Percentiles rank a stretch among this genome's conserved stretches.
phyloP scores from a whole-genome alignment of 1,284 basidiomycete species.

The Fomitopsis palustris region DNA sequence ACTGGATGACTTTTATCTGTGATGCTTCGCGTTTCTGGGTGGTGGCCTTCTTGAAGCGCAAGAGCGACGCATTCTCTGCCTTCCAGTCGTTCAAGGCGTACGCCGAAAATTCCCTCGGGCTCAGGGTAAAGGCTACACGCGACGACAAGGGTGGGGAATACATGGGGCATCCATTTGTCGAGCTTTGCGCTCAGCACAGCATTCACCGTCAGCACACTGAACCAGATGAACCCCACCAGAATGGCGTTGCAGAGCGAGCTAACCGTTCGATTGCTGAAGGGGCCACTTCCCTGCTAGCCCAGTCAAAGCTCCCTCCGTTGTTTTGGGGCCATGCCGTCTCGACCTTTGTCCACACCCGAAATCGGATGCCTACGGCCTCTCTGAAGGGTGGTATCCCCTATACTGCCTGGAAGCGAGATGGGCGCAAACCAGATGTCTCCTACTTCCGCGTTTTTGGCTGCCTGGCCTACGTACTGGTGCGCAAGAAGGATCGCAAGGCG shows the following conservation, averaged over 20 bases:
- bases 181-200: constrained; percentile 23
- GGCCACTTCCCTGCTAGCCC: constrained; percentile 15
- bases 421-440: constrained; percentile 10
- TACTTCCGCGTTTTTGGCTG: constrained; percentile 20
- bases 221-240: constrained; percentile 28
- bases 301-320: constrained; percentile 20
- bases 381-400: too few relatives aligned
- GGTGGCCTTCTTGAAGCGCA: constrained; percentile 23
- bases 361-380: too few relatives aligned
- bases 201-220: constrained; percentile 21
- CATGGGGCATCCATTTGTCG: constrained; percentile 9
- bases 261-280: constrained; percentile 20
- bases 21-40: constrained; percentile 18
- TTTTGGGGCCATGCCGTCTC: constrained; percentile 25
- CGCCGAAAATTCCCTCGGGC: constrained; percentile 18
- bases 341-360: too few relatives aligned
- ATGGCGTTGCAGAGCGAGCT: constrained; percentile 30
- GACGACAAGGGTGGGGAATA: constrained; percentile 30
- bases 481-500: too few relatives aligned
- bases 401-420: not conserved
- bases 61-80: constrained; percentile 13
- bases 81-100: constrained; percentile 21
- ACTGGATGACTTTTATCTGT: constrained; percentile 25
- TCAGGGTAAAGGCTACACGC: constrained; percentile 17
- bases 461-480: constrained; percentile 32